Conservation (phyloP, 176 grass and related monocot species). For the Rhynchospora tenuis region DNA sequence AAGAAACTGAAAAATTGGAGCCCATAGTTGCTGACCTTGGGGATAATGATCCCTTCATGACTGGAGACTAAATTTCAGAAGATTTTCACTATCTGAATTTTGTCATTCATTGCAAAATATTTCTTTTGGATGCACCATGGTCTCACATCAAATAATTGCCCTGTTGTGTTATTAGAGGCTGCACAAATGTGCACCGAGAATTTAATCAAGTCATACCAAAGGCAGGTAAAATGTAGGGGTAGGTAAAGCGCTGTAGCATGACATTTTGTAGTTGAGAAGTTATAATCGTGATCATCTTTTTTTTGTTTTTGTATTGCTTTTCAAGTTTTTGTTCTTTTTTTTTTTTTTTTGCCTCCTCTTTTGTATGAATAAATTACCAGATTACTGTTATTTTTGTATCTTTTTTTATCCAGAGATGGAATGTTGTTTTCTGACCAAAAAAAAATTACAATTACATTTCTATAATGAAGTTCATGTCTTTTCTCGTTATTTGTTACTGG, state of each 20-base stretch:
- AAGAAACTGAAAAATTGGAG: slow-evolving; percentile 43
- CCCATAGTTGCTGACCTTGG: slow-evolving; percentile 64
- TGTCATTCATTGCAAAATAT: slow-evolving; percentile 8
- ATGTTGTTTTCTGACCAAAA: background rate
- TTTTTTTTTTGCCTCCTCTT: background rate
- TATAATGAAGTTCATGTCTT: background rate
- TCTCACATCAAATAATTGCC: background rate
- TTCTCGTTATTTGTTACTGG: background rate
- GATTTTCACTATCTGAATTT: slow-evolving; percentile 13
- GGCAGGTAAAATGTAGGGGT: background rate
- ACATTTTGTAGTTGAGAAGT: background rate
- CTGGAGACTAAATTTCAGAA: slow-evolving; percentile 44
- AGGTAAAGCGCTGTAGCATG: background rate
- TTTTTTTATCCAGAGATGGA: background rate
- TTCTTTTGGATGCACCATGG: background rate
- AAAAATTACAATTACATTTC: background rate
- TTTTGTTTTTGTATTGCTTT: background rate
- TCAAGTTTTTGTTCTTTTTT: background rate
- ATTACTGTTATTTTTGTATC: background rate
- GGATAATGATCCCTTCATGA: slow-evolving; percentile 81
- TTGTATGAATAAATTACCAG: slow-evolving; percentile 15
- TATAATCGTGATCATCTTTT: slow-evolving; percentile 4
- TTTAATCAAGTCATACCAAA: background rate
- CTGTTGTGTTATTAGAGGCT: slow-evolving; percentile 11
- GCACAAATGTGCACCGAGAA: background rate